phyloP scores from a whole-genome alignment of 768 basidiomycete species.

The Podaxis sp. region DNA sequence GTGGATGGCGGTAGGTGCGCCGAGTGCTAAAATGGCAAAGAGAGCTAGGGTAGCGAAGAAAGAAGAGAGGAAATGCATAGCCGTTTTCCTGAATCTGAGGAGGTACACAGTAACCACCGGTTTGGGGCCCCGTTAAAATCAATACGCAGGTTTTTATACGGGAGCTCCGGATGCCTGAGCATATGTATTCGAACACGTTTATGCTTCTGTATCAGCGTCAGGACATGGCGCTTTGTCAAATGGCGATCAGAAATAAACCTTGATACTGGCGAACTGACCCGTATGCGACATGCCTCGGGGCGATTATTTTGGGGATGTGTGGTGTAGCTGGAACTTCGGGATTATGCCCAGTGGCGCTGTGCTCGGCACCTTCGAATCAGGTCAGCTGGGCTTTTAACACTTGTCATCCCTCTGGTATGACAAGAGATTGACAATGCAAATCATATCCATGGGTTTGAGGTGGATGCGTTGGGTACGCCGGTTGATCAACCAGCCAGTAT shows the following conservation, averaged over 20 bases:
- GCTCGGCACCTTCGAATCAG: not conserved
- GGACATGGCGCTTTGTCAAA: not conserved
- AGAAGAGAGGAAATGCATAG: not conserved
- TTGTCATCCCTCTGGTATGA: no score
- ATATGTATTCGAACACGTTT: not conserved
- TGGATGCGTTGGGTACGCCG: no score
- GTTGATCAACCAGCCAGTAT: no score
- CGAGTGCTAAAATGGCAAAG: conserved; percentile 14
- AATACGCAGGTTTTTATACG: not conserved
- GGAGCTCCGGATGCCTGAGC: not conserved
- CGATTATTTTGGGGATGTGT: not conserved
- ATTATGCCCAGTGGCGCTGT: not conserved
- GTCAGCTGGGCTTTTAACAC: not conserved
- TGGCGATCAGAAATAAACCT: not conserved
- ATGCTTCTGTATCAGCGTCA: no score
- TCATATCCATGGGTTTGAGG: no score
- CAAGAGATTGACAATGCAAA: no score
- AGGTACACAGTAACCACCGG: no score
- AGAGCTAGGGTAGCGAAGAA: not conserved
- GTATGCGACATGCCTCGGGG: not conserved
- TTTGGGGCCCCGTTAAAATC: no score
- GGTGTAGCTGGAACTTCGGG: conserved; percentile 6
- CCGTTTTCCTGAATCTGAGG: not conserved
- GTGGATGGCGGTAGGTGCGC: conserved; percentile 19
- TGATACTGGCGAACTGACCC: not conserved